Evolutionary conservation across 805 yeast genomes (phyloP).

Genomic region (Saccharomycodes ludwigii): DNA sequence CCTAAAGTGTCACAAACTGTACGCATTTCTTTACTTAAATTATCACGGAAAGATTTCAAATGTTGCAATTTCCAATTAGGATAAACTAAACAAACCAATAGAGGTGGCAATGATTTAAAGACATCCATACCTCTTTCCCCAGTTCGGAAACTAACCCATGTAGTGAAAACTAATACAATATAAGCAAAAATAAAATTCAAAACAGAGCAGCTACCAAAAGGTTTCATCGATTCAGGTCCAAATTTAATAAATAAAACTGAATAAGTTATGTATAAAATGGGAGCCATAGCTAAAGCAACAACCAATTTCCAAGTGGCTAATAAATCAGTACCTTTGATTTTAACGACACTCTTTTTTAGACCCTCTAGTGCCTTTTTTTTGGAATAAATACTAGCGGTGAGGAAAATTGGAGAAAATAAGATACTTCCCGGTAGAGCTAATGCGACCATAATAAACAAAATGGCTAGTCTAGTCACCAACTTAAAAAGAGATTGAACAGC

Average conservation of each 20-base stretch:
- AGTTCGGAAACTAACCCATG: slow-evolving; percentile 80
- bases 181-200: slow-evolving; percentile 41
- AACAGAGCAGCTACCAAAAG: slow-evolving; percentile 7
- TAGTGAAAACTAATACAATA: slow-evolving; percentile 54
- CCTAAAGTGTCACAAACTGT: slow-evolving; percentile 73
- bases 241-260: slow-evolving; percentile 44
- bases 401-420: slow-evolving; percentile 79
- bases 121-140: slow-evolving; percentile 93
- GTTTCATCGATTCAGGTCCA: slow-evolving; percentile 6
- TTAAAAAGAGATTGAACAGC: slow-evolving; percentile 38
- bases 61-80: slow-evolving; percentile 32
- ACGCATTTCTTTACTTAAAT: slow-evolving; percentile 61
- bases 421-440: slow-evolving; percentile 82
- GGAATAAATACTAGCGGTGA: slow-evolving; percentile 65
- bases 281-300: slow-evolving; percentile 81
- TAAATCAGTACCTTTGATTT: slow-evolving; percentile 85
- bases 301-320: slow-evolving; percentile 95
- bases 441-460: slow-evolving; percentile 42
- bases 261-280: slow-evolving; percentile 70
- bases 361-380: slow-evolving; percentile 65
- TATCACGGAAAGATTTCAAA: slow-evolving; percentile 46
- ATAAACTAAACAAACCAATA: slow-evolving; percentile 33
- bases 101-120: slow-evolving; percentile 70
- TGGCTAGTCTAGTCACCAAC: slow-evolving; percentile 42
- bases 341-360: slow-evolving; percentile 75